Conservation (phyloP, 2,329 filamentous ascomycete genomes). For the Cytospora leucostoma region DNA sequence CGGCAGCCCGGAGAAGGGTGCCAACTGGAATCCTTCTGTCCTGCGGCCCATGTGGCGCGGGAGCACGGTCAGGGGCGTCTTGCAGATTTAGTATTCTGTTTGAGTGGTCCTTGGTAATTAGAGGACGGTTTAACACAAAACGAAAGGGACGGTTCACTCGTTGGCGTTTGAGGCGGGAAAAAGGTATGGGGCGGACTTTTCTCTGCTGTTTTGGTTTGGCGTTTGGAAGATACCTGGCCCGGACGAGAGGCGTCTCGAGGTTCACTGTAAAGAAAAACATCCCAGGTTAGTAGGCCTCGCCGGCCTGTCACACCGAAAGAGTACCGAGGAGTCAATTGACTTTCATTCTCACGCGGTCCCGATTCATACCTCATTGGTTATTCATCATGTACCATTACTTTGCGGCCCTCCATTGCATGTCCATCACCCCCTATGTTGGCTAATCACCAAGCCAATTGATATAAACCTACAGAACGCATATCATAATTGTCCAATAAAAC, state of each 20-base stretch:
- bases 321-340: background rate
- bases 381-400: background rate
- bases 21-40: background rate
- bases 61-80: slow-evolving; percentile 10
- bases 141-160: background rate
- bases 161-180: slow-evolving; percentile 10
- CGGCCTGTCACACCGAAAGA: background rate
- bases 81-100: background rate
- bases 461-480: slow-evolving; percentile 7
- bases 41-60: slow-evolving; percentile 4
- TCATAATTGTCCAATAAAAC: background rate
- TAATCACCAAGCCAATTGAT: background rate
- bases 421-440: background rate
- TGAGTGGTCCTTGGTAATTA: background rate
- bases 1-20: slow-evolving; percentile 3
- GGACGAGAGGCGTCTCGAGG: background rate
- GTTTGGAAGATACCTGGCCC: slow-evolving; percentile 13
- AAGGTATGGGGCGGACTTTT: background rate
- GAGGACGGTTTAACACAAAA: background rate
- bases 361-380: background rate
- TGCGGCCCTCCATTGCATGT: background rate
- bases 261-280: slow-evolving; percentile 2
- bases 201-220: background rate
- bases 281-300: background rate
- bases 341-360: background rate